phyloP scores from a whole-genome alignment of 495 filamentous ascomycete species.

The Trichoderma parareesei region DNA sequence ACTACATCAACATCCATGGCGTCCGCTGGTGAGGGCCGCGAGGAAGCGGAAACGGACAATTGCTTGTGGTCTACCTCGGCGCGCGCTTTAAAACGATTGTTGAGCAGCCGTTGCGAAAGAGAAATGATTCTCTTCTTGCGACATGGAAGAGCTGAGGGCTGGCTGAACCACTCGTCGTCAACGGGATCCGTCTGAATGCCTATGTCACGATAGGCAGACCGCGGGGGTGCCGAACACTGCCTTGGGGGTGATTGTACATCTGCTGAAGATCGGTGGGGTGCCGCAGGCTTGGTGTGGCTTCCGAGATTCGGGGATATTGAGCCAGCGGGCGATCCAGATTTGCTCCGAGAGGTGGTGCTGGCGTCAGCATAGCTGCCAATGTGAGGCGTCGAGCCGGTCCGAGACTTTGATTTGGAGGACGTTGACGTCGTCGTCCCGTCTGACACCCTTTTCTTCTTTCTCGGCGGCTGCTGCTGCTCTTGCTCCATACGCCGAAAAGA shows the following conservation, averaged over 20 bases:
- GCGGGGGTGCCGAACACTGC: constrained; percentile 24
- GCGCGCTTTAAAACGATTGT: constrained; percentile 33
- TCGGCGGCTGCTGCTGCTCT: constrained; percentile 50
- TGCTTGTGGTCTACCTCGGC: constrained; percentile 27
- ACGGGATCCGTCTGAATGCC: constrained; percentile 44
- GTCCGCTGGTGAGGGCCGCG: constrained; percentile 14
- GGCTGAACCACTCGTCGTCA: constrained; percentile 35
- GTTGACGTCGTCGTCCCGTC: constrained; percentile 43
- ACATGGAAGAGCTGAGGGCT: constrained; percentile 20
- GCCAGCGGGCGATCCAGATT: constrained; percentile 40
- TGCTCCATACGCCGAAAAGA: constrained; percentile 59
- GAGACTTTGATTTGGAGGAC: constrained; percentile 19
- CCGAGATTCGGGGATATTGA: constrained; percentile 27
- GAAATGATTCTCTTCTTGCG: constrained; percentile 35
- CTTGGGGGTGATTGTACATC: constrained; percentile 19
- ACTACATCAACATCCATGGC: constrained; percentile 18
- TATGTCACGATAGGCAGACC: constrained; percentile 34
- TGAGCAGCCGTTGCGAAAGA: constrained; percentile 39
- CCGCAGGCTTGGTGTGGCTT: constrained; percentile 17
- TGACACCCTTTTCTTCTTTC: constrained; percentile 54
- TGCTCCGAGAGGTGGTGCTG: constrained; percentile 34
- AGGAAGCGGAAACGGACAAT: constrained; percentile 17
- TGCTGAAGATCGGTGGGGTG: constrained; percentile 16
- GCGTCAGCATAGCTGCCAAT: constrained; percentile 35
- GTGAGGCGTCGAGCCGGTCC: not conserved